Conservation (phyloP, 1,284 basidiomycete species). For the Marasmius tenuissimus region DNA sequence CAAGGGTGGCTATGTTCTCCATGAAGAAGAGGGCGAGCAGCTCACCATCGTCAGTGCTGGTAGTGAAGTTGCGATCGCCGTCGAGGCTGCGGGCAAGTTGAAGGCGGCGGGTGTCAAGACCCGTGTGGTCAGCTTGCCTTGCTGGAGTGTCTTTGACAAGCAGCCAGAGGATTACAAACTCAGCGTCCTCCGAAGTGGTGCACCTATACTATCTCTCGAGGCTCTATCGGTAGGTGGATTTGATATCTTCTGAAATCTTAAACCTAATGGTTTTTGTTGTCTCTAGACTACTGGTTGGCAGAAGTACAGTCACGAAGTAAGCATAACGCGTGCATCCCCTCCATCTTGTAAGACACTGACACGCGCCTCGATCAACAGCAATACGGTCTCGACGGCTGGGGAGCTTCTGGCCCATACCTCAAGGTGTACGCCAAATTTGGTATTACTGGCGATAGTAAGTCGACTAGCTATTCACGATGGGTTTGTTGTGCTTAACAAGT, state of each 20-base stretch:
- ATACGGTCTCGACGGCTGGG: constrained; percentile 80
- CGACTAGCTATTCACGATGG: neutral
- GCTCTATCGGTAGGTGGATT: constrained; percentile 60
- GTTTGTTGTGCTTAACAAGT: constrained; percentile 12
- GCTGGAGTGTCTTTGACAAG: constrained; percentile 87
- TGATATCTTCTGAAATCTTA: neutral
- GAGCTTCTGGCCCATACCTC: constrained; percentile 87
- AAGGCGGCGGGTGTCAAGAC: constrained; percentile 77
- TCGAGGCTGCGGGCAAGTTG: constrained; percentile 83
- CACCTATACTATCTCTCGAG: constrained; percentile 89
- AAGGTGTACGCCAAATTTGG: constrained; percentile 91
- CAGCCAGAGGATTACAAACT: constrained; percentile 82
- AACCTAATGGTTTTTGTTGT: constrained; percentile 8
- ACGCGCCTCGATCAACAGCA: constrained; percentile 42
- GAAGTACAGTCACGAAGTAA: constrained; percentile 81
- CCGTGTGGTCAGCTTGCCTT: constrained; percentile 86
- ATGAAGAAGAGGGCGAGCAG: constrained; percentile 76
- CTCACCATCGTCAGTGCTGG: constrained; percentile 89
- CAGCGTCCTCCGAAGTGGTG: constrained; percentile 84
- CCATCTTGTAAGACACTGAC: neutral
- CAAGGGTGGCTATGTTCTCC: constrained; percentile 89
- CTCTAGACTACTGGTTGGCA: constrained; percentile 77
- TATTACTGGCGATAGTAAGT: constrained; percentile 76
- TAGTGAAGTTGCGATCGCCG: constrained; percentile 84
- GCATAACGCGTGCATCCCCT: constrained; percentile 8